Evolutionary conservation across 1,284 basidiomycete species (phyloP).

Genomic region (Athelia sp.): DNA sequence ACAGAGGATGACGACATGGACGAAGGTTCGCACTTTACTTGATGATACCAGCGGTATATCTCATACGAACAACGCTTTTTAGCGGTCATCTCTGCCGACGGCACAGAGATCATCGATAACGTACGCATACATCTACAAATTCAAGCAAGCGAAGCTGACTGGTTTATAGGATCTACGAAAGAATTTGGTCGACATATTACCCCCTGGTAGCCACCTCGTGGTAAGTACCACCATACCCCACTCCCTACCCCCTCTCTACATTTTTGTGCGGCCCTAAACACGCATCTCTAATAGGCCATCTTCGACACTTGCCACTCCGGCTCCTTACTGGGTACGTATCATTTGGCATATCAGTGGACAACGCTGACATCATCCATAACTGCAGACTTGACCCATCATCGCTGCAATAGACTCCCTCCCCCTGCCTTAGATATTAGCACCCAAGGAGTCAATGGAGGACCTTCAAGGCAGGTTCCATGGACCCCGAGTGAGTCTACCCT

Average conservation of each 20-base stretch:
- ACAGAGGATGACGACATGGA: constrained; percentile 11
- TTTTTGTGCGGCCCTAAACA: too few species aligned
- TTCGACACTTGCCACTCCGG: constrained; percentile 12
- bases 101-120: constrained; percentile 9
- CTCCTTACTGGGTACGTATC: constrained; percentile 7
- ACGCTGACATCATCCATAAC: not conserved
- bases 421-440: too few species aligned
- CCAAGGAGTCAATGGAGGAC: too few species aligned
- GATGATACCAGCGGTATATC: too few species aligned
- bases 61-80: too few species aligned
- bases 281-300: constrained; percentile 1
- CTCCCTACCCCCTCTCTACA: too few species aligned
- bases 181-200: constrained; percentile 7
- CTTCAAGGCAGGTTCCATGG: too few species aligned
- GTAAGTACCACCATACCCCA: too few species aligned
- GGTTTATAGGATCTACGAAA: constrained; percentile 6
- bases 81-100: constrained; percentile 2
- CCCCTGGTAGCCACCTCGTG: constrained; percentile 7
- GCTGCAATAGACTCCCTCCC: not conserved
- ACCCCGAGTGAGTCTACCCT: too few species aligned
- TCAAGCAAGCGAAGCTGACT: not conserved
- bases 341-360: not conserved
- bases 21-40: constrained; percentile 1
- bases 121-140: constrained; percentile 1
- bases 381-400: not conserved